Base-by-base conservation (phyloP, 768 basidiomycete genomes). In the Glaciozyma martinii region DNA sequence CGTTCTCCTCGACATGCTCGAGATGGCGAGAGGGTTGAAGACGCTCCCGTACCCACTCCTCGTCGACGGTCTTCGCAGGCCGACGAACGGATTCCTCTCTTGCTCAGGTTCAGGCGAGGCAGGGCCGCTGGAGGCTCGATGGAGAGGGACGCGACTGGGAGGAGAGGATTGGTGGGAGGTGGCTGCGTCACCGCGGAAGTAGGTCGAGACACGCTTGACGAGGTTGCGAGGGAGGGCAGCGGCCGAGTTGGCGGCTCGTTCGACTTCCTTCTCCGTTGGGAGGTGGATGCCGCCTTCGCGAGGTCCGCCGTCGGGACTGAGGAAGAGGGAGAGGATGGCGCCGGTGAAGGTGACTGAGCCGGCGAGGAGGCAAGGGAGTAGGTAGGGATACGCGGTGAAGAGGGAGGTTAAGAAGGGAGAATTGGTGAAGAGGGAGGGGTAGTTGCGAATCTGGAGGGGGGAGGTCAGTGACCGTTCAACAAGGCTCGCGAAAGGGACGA, bases 251-350 rank as follows among this genome's bases (percentile, higher is more conserved):
- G 76, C 55, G 72, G 73, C 53, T 27, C 67, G 61, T 32, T 60
- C 68, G 47, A 68, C 68, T 40, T 74, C 73, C 76, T 98, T 97
- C 77, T 97, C 94, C 0, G 81, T 81, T 5, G 84, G 81, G 0
- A 99, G 83, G 19, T 83, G 85, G 65, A 99, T 95, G 0, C 86
- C 84, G 6, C 90, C 88, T 70, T 88, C 83, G 60, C 89, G 82
- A 21, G 91, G 88, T 15, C 94, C 93, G 60, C 90, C 95, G 74
- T 99, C 92, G 63, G 81, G 85, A 23, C 85, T 88, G 50, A 99
- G 84, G 81, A 97, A 95, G 70, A 90, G 84, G 0, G 86, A 86
- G 40, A 98, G 80, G 59, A 95, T 69, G 5, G 90, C 86, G n/a
- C 93, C 93, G 49, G 79, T 79, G 62, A 89, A 77, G 10, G 90